Evolutionary conservation across 768 basidiomycete genomes (phyloP), one percentile per base, ranked within the genome.

Genomic region (Phlegmacium glaucopus): DNA sequence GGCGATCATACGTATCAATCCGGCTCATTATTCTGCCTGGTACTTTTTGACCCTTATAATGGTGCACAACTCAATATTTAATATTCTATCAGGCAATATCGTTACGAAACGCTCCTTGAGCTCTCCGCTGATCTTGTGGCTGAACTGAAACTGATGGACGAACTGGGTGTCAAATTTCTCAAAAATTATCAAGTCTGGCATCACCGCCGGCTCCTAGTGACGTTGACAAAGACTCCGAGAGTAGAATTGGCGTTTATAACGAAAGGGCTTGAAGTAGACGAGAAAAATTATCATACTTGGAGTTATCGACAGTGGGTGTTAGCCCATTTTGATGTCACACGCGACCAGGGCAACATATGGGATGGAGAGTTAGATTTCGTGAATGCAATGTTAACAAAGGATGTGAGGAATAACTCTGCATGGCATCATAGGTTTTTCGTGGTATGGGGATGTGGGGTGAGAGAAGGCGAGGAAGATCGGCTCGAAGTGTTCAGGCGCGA

Each of bases 241-340:
- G 75, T 77, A 8, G 96, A 99, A 66, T 83, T 98, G 45, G 73
- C 62, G 29, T 97, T 96, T 66, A 85, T 93, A 62, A 77, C 83
- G 42, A 66, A 70, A 46, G 83, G 83, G 1, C 79, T 99, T 26
- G 69, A 78, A 7, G 75, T 68, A 16, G 96, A 99, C 61, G 68
- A 81, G 38, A 99, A 99, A 79, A 99, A 99, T 71, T 99, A 99
- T 65, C 95, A 98, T 66, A 98, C 96, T 0, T 99, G 96, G 96
- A 90, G 90, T 7, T 95, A 97, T 66, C 79, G 95, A 6, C 94
- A 99, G 64, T 97, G 94, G 93, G 65, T 94, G 10, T 80, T 96
- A 36, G 85, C 89, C 8, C 82, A 86, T 61, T 94, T 94, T 72
- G 82, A 22, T 22, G 22, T 22, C 22, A 22, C 22, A 22, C 22